Evolutionary conservation across 1,284 basidiomycete genomes (phyloP).

Genomic region (Trametes polyzona): DNA sequence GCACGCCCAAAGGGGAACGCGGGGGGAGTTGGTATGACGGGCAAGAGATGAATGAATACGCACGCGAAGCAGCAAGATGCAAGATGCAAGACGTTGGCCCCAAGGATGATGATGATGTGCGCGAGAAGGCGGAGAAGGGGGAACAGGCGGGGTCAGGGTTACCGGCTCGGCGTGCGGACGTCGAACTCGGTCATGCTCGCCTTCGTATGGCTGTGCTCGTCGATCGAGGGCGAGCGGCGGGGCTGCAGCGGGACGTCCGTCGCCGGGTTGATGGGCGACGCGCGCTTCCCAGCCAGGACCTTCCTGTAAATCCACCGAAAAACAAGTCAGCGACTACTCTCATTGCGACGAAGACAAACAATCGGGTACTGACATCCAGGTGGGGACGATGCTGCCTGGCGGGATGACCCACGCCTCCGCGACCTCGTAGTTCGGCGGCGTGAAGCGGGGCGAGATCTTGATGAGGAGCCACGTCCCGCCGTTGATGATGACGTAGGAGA

Average conservation of each 20-base stretch:
- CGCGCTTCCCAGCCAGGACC: constrained; percentile 8
- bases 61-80: no score
- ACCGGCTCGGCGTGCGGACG: constrained; percentile 10
- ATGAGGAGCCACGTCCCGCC: constrained; percentile 65
- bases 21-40: no score
- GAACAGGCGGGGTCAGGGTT: neutral
- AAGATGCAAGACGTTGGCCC: no score
- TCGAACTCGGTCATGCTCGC: constrained; percentile 13
- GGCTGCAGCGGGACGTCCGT: constrained; percentile 17
- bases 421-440: constrained; percentile 67
- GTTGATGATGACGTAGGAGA: constrained; percentile 77
- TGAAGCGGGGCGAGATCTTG: constrained; percentile 58
- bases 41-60: no score
- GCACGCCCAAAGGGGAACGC: no score
- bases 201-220: constrained; percentile 21
- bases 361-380: constrained; percentile 59
- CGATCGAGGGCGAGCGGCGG: constrained; percentile 12
- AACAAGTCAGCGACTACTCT: neutral
- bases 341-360: neutral
- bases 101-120: neutral
- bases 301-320: constrained; percentile 1
- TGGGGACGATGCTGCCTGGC: constrained; percentile 67
- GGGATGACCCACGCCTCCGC: constrained; percentile 73
- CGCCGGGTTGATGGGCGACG: neutral
- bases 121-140: neutral